A percentile compares a stretch with the other conserved stretches of the same genome.
Evolutionary conservation across 2,329 filamentous ascomycete species (phyloP).

Genomic region (Zymoseptoria brevis): DNA sequence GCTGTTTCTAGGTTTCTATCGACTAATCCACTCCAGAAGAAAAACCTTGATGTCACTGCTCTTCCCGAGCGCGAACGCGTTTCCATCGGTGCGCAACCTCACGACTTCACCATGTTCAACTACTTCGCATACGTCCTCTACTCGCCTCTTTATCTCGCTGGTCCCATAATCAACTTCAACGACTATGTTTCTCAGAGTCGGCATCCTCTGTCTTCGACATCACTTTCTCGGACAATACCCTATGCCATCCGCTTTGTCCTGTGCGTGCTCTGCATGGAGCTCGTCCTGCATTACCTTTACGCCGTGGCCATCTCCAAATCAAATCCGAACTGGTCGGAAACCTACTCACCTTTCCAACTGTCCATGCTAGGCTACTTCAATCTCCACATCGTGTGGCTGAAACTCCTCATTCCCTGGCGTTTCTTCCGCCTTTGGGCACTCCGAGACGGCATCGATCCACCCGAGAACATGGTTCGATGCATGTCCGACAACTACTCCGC

Average conservation of each 20-base stretch:
- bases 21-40: conserved; percentile 82
- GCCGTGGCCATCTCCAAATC: conserved; percentile 85
- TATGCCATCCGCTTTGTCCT: conserved; percentile 79
- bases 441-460: conserved; percentile 82
- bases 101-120: conserved; percentile 73
- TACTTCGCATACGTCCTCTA: conserved; percentile 88
- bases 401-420: conserved; percentile 93
- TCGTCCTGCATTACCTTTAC: conserved; percentile 86
- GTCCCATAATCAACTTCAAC: conserved; percentile 94
- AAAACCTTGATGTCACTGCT: conserved; percentile 79
- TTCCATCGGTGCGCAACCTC: conserved; percentile 59
- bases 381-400: conserved; percentile 95
- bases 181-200: conserved; percentile 87
- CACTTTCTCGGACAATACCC: conserved; percentile 56
- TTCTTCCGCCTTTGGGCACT: conserved; percentile 96
- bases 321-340: conserved; percentile 63
- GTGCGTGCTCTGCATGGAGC: conserved; percentile 78
- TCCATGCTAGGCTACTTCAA: conserved; percentile 92
- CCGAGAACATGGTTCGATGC: conserved; percentile 97
- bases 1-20: neutral
- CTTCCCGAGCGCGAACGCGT: conserved; percentile 86
- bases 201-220: conserved; percentile 64
- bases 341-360: conserved; percentile 80
- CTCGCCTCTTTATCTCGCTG: conserved; percentile 83
- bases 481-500: conserved; percentile 92